Evolutionary conservation across 2,329 filamentous ascomycete genomes (phyloP), one percentile per base, ranked within the genome.

Genomic region (Fusarium sp.): DNA sequence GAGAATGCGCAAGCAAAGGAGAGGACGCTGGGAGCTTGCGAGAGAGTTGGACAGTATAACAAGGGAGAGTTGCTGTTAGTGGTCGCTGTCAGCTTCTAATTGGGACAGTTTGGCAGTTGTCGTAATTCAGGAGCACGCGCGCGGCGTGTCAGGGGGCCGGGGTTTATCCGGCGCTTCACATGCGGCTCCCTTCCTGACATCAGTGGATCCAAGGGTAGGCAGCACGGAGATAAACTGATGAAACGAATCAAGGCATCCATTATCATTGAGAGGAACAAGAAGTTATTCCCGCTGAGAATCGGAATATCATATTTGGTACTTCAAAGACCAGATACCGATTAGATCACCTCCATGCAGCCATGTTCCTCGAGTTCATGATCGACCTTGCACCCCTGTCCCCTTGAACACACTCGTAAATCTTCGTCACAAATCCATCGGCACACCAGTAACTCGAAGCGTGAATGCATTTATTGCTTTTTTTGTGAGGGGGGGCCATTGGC

Each of bases 81-180:
- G 53, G 58, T 65, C 58, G 62, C 63, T 58, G 63, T 62, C 59
- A 68, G 62, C 65, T 67, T 69, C 63, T 34, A 67, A 71, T 73
- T 73, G 71, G 73, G 73, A 74, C 72, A 74, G 73, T 67, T 72
- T 69, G 67, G 75, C 72, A 73, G 76, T 72, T 79, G 77, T 78
- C 76, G 75, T 75, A 74, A 77, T 74, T 73, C 64, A 75, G 73
- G 73, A 75, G 71, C 68, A 62, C 66, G 71, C 68, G 67, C 68
- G 65, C 65, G 62, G 60, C 68, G 67, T 74, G 67, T 72, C 57
- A 49, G 18, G 49, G 64, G 25, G 23, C 74, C 74, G 74, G 63
- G 9, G 60, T 71, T 75, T 75, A 67, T 58, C 73, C 74, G 73
- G 57, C 58, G 36, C 55, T n/a, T 61, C 13, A 58, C 55, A 36